A percentile compares a stretch with the other conserved stretches of the same genome.
Conservation (phyloP, 148 eudicot genomes). For the Arbutus unedo region DNA sequence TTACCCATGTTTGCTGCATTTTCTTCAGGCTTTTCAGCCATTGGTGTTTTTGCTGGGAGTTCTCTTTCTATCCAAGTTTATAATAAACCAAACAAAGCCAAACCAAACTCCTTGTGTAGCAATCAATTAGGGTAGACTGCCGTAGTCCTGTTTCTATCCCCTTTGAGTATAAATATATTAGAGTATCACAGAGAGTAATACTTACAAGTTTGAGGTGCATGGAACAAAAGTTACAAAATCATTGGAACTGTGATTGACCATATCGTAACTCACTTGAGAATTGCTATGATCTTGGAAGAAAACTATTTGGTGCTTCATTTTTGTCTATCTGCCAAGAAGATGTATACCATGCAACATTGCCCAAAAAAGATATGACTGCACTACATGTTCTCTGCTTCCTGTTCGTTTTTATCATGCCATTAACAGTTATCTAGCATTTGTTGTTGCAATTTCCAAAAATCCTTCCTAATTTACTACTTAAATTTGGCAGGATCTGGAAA, state of each 20-base stretch:
- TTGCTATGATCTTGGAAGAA: neutral
- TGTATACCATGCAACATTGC: neutral
- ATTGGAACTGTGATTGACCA: no score
- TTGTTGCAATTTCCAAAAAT: constrained; percentile 15
- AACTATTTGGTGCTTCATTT: neutral
- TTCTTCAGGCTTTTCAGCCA: neutral
- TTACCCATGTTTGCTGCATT: neutral
- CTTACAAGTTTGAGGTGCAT: no score
- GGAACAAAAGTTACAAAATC: no score
- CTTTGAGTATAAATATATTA: neutral
- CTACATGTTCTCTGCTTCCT: neutral
- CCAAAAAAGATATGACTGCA: neutral
- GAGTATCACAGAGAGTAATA: neutral
- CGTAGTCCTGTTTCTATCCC: neutral
- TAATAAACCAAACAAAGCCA: neutral
- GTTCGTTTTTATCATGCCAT: constrained; percentile 17
- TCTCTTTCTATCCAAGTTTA: neutral
- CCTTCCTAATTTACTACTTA: constrained; percentile 25
- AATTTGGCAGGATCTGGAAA: constrained; percentile 65
- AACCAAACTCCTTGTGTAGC: neutral
- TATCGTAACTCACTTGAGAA: neutral
- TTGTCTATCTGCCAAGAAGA: neutral
- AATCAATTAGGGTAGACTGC: neutral
- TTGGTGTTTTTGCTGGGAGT: neutral
- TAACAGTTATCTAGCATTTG: constrained; percentile 13